Evolutionary conservation across 106 monocot genomes (phyloP), one percentile per base, ranked within the genome.

Genomic region (Chionographis japonica): DNA sequence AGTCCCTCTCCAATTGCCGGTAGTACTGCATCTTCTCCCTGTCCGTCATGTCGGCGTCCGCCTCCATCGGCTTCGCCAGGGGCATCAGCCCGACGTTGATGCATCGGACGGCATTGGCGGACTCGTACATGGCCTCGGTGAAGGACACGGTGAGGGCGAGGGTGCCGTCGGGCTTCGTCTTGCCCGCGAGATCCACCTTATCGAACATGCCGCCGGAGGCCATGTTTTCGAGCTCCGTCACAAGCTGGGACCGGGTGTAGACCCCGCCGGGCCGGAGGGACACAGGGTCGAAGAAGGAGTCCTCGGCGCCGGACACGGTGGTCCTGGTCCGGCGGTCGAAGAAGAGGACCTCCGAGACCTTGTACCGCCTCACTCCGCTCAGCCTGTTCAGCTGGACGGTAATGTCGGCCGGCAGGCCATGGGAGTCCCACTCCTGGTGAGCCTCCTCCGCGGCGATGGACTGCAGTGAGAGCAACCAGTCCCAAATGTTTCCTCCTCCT

Each of bases 271-370:
- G 80, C 3, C 85, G 90, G 52, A 98, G 82, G 36, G 98, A 87
- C 13, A 98, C 90, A 93, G 93, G 93, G 75, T 93, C 98, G 67
- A 93, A 98, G 85, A 98, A 98, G 15, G 98, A 90, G 67, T 98
- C 93, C 5, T 82, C 85, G 27, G 87, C 77, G 57, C 76, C 77
- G 12, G 85, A 58, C 36, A 72, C 38, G 18, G 77, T 80, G 38
- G 68, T 73, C 0, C 79, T 41, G 1, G 80, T 66, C 4, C 85
- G 75, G 12, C 89, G 84, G 56, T 98, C 98, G 50, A 80, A 90
- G 77, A 93, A 98, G 4, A 90, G 65, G 71, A 98, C 77, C 54
- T 98, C 98, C 2, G 98, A 93, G 58, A 98, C 58, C 83, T 90
- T 90, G 75, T 98, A 98, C 20, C 87, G 64, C 77, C 93, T 98